Evolutionary conservation across 331 rosid species (phyloP).

Genomic region (Erythrophleum ivorense): DNA sequence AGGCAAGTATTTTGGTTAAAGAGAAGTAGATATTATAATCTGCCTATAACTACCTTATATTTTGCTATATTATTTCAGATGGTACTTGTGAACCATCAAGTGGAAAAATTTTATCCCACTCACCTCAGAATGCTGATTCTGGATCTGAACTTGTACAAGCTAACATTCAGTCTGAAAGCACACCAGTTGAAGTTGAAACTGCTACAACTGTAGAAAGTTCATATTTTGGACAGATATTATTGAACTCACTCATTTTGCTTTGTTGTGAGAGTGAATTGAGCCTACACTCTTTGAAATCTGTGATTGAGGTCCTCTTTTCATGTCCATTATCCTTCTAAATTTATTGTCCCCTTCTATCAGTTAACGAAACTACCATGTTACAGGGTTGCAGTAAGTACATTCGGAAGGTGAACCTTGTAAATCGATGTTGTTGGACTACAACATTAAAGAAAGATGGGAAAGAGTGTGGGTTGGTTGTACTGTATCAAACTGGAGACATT

Average conservation of each 20-base stretch:
- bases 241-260: constrained; percentile 56
- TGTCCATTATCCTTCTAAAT: constrained; percentile 35
- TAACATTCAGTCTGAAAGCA: constrained; percentile 48
- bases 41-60: constrained; percentile 29
- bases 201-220: constrained; percentile 46
- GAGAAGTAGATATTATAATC: constrained; percentile 30
- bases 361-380: constrained; percentile 40
- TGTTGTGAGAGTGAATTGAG: constrained; percentile 73
- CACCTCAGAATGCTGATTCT: constrained; percentile 47
- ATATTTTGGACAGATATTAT: constrained; percentile 44
- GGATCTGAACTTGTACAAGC: constrained; percentile 42
- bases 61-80: constrained; percentile 56
- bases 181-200: constrained; percentile 51
- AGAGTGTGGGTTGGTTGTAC: constrained; percentile 59
- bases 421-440: constrained; percentile 80
- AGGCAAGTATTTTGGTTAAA: constrained; percentile 61
- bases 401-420: constrained; percentile 62
- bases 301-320: constrained; percentile 63
- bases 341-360: constrained; percentile 32
- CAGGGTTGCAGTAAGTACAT: constrained; percentile 65
- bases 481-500: constrained; percentile 75
- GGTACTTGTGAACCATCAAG: constrained; percentile 50
- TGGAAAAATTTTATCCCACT: constrained; percentile 45
- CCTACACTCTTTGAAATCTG: constrained; percentile 57
- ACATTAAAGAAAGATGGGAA: constrained; percentile 66